Evolutionary conservation across 306 rosid genomes (phyloP).

Genomic region (cucumber (Cucumis sativus)): DNA sequence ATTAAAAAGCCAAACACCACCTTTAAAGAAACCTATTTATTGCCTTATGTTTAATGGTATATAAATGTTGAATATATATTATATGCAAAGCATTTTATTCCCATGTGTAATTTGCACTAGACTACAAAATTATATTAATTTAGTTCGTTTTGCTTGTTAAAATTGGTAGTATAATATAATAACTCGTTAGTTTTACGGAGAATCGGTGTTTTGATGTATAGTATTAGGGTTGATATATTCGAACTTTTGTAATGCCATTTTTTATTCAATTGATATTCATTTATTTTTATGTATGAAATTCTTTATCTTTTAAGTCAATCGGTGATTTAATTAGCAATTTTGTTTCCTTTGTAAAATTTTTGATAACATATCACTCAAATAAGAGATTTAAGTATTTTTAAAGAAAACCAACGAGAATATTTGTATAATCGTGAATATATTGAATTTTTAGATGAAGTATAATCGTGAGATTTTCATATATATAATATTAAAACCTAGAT

Average conservation of each 20-base stretch:
- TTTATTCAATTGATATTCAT: too few species aligned
- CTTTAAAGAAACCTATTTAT: background rate
- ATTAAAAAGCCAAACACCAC: background rate
- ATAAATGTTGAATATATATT: background rate
- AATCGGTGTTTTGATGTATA: too few species aligned
- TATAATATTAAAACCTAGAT: background rate
- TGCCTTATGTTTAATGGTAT: background rate
- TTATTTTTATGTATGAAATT: too few species aligned
- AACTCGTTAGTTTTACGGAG: too few species aligned
- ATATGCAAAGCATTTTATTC: background rate
- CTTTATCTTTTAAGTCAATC: too few species aligned
- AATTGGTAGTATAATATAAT: too few species aligned
- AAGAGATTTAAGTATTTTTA: background rate
- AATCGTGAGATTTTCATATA: background rate
- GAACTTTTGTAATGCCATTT: too few species aligned
- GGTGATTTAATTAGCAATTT: too few species aligned
- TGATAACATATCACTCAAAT: too few species aligned
- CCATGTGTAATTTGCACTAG: background rate
- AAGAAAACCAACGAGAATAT: background rate
- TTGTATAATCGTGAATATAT: background rate
- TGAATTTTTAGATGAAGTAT: background rate
- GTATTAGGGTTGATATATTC: too few species aligned
- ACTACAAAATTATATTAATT: background rate
- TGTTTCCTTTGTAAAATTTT: too few species aligned
- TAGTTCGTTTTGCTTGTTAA: too few species aligned